Conservation (phyloP, 176 grass and related monocot species). For the Carex pumila region DNA sequence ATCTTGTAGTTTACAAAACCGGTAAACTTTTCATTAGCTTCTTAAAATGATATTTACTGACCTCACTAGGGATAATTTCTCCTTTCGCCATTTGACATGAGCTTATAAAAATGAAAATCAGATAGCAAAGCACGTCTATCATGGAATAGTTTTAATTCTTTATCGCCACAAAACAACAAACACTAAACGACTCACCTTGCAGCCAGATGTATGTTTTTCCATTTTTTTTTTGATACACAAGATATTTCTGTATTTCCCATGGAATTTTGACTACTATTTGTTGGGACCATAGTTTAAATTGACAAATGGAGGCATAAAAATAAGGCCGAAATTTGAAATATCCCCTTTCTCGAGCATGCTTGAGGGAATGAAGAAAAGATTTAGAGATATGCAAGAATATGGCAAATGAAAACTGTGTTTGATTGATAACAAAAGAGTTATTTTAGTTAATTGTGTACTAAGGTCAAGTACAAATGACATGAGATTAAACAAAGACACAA, state of each 20-base stretch:
- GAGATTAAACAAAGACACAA: background rate
- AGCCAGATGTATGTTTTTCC: background rate
- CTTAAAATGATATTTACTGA: background rate
- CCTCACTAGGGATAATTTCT: background rate
- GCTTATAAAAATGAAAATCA: background rate
- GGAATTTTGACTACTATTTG: background rate
- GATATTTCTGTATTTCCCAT: background rate
- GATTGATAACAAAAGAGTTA: background rate
- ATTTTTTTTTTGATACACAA: background rate
- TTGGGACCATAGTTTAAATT: background rate
- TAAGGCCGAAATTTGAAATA: background rate
- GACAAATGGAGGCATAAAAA: background rate
- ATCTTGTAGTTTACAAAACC: too few species aligned
- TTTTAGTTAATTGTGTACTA: background rate
- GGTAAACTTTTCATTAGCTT: background rate
- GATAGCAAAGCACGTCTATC: background rate
- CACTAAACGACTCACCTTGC: background rate
- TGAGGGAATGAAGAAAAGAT: background rate
- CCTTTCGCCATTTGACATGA: background rate
- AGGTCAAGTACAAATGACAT: background rate
- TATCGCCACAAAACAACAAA: background rate
- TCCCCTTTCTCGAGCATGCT: background rate
- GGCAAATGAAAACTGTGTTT: background rate
- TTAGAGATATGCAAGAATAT: background rate
- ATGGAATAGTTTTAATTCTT: background rate